Evolutionary conservation across 1,139 yeast species (phyloP).

Genomic region (Hyphopichia fennica): DNA sequence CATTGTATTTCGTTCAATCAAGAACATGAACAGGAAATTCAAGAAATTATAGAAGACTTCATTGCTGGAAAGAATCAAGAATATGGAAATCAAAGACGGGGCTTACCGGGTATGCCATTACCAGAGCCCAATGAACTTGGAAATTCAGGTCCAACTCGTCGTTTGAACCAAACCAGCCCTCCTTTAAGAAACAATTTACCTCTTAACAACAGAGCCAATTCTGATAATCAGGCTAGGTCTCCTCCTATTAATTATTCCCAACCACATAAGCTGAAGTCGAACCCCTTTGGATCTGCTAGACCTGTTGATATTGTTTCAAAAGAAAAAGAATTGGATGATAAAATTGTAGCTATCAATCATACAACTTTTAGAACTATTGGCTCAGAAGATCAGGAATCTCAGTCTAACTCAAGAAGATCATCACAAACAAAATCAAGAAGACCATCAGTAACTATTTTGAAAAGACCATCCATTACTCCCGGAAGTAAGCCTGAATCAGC

Average conservation of each 20-base stretch:
- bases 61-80: conserved; percentile 21
- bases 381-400: conserved; percentile 17
- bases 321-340: conserved; percentile 43
- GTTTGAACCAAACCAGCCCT: not conserved
- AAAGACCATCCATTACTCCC: conserved; percentile 13
- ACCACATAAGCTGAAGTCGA: conserved; percentile 29
- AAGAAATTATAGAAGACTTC: conserved; percentile 32
- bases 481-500: not conserved
- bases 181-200: conserved; percentile 1
- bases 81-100: conserved; percentile 13
- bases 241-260: not conserved
- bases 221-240: not conserved
- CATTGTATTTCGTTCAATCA: conserved; percentile 42
- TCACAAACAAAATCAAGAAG: conserved; percentile 9
- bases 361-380: conserved; percentile 59
- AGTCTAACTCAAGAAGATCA: conserved; percentile 12
- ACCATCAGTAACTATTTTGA: conserved; percentile 13
- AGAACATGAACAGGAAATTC: conserved; percentile 31
- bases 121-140: conserved; percentile 5
- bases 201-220: not conserved
- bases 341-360: conserved; percentile 51
- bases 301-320: conserved; percentile 45
- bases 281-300: conserved; percentile 49
- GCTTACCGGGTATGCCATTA: conserved; percentile 7
- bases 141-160: not conserved